Evolutionary conservation across 2,329 filamentous ascomycete genomes (phyloP), one percentile per base, ranked within the genome.

Genomic region (Fusarium sp.): DNA sequence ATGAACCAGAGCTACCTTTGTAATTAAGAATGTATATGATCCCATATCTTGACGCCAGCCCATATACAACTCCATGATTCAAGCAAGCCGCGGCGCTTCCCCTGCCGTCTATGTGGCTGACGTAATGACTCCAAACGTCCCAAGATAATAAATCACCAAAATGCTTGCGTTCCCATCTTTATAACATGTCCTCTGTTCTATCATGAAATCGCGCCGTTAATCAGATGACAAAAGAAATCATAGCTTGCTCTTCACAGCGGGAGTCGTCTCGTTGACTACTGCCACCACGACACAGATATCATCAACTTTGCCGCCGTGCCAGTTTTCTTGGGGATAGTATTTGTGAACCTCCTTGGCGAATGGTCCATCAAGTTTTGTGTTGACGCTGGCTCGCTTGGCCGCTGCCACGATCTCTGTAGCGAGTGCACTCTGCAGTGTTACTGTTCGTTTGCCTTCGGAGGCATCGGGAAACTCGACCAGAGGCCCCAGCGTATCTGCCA

Each of bases 291-390:
- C 93, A 74, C 93, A 95, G 60, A 99, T 97, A 78, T 99, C 96
- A 76, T 99, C 96, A 20, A 96, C 88, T 79, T 99, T 99, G 51
- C 96, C 96, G 58, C 96, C 96, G 59, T 89, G 89, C 88, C 93
- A 99, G 59, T 89, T 88, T 78, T 98, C 95, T 36, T 90, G 84
- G 0, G 96, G 95, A 72, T 92, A 97, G 75, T 92, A 90, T 75
- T 90, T 92, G 76, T 96, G 93, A 20, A 97, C 93, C 78, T 97
- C 94, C 79, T 93, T 97, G 39, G 96, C 94, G 78, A 99, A 99
- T 1, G 96, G 96, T 0, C 95, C 94, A 77, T 98, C 92, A 51
- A 92, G 82, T 74, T 91, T 93, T 47, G 85, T 87, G 79, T 97
- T 94, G 58, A 92, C 79, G 75, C 94, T 96, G 9, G 94, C 94